Conservation (phyloP, 2,329 filamentous ascomycete species). For the Aspergillus latus region DNA sequence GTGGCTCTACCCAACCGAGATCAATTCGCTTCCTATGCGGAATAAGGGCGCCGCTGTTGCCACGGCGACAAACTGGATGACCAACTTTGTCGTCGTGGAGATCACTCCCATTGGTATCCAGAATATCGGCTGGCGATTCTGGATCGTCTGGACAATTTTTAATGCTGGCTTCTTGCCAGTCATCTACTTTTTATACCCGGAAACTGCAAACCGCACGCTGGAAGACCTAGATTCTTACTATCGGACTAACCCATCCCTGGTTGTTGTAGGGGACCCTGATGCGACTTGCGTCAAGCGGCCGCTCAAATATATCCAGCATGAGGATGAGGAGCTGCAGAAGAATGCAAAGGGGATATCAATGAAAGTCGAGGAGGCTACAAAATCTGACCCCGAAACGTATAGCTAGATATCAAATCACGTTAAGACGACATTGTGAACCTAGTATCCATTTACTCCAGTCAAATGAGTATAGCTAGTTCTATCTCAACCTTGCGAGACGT, state of each 20-base stretch:
- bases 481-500: too few species aligned
- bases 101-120: conserved; percentile 49
- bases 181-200: conserved; percentile 44
- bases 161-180: conserved; percentile 51
- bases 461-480: too few species aligned
- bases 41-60: conserved; percentile 50
- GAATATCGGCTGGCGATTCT: conserved; percentile 43
- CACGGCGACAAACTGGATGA: conserved; percentile 51
- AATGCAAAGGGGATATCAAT: not conserved
- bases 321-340: conserved; percentile 38
- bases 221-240: conserved; percentile 43
- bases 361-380: too few species aligned
- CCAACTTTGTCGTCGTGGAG: conserved; percentile 39
- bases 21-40: conserved; percentile 50
- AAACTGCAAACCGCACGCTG: conserved; percentile 33
- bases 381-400: too few species aligned
- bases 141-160: conserved; percentile 48
- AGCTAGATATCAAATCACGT: too few species aligned
- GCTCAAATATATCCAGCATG: conserved; percentile 49
- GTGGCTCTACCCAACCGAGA: conserved; percentile 44
- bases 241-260: conserved; percentile 38
- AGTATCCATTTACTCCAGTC: too few species aligned
- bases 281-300: conserved; percentile 49
- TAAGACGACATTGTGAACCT: too few species aligned
- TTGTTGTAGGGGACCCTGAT: conserved; percentile 52